Percentiles rank a stretch among this genome's conserved stretches.
These are phyloP conservation scores for Phialemoniopsis sp. DNA, from an alignment of 2,329 filamentous ascomycete genomes.

Conservation along the genomic window DNA sequence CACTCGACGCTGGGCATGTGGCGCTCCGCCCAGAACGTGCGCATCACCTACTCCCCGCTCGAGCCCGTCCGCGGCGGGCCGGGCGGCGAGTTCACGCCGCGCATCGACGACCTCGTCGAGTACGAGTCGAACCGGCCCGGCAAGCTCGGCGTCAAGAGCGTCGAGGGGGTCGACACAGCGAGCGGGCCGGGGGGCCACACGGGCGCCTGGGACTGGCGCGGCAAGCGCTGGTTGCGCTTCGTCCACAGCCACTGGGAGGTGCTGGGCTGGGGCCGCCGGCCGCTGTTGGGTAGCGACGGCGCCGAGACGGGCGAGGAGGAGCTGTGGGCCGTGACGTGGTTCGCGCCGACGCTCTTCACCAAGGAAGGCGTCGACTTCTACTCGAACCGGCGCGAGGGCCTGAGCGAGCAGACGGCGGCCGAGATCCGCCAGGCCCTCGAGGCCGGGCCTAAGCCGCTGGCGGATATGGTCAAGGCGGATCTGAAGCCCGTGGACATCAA, in stretches of 20 bases:
- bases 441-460: constrained; percentile 44
- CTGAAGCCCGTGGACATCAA: constrained; percentile 48
- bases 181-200: constrained; percentile 15
- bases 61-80: constrained; percentile 11
- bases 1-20: constrained; percentile 78
- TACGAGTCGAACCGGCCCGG: constrained; percentile 54
- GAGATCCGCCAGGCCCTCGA: constrained; percentile 6
- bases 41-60: constrained; percentile 68
- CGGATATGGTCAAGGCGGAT: constrained; percentile 39
- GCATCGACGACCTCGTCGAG: constrained; percentile 69
- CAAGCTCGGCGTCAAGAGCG: constrained; percentile 47
- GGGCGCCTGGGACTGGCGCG: constrained; percentile 69
- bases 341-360: constrained; percentile 78
- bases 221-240: constrained; percentile 69
- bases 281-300: constrained; percentile 21
- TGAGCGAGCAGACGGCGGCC: constrained; percentile 45
- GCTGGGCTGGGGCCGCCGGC: constrained; percentile 64
- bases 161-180: constrained; percentile 62
- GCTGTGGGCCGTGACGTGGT: constrained; percentile 79
- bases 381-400: constrained; percentile 55
- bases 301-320: constrained; percentile 23
- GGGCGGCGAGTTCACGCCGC: constrained; percentile 11
- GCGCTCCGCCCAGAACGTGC: constrained; percentile 74
- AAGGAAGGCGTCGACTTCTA: constrained; percentile 80
- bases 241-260: constrained; percentile 78